Evolutionary conservation across 768 basidiomycete genomes (phyloP), one percentile per base, ranked within the genome.

Genomic region (Rhizopogon salebrosus): DNA sequence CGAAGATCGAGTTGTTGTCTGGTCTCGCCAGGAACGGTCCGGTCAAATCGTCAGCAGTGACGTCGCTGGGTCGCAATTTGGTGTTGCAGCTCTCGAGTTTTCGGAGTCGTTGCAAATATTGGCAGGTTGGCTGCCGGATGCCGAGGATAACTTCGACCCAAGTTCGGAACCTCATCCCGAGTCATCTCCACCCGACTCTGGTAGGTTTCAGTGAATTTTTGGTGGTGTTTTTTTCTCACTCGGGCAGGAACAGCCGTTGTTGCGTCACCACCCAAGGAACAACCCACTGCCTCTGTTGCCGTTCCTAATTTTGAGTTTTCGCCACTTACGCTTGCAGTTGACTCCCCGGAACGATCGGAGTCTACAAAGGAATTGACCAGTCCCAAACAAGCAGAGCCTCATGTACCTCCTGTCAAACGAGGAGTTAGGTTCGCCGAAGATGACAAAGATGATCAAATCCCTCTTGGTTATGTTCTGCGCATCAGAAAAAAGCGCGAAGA

Each of bases 401-500:
- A 53, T 39, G 41, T 57, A 34, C 42, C 56, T n/a, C 27, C 51
- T 52, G 60, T 60, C 26, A 69, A 64, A 62, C 78, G 83, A 36
- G 82, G 83, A 9, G 85, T 86, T 8, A 78, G 83, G 40, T 86
- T 87, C 55, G 80, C 76, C 27, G 83, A 84, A 57, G 79, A 81
- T 59, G 66, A 64, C 54, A 82, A 80, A 54, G 85, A 87, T 38
- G 87, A 89, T 64, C 73, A 74, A 48, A 73, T 87, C 57, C 89
- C 89, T 3, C 70, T 89, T 37, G 81, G 79, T 16, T 80, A 89
- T 62, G 78, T 83, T n/a, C 70, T 87, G 62, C 83, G 84, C 49
- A 78, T 79, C 65, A 84, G 83, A 72, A 84, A 84, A 73, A 81
- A 80, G 60, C 82, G 83, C 40, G 85, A 85, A 66, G 82, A 87